These are phyloP conservation scores for Acacia confusa DNA, from an alignment of 306 rosid species.

Conservation along the genomic window DNA sequence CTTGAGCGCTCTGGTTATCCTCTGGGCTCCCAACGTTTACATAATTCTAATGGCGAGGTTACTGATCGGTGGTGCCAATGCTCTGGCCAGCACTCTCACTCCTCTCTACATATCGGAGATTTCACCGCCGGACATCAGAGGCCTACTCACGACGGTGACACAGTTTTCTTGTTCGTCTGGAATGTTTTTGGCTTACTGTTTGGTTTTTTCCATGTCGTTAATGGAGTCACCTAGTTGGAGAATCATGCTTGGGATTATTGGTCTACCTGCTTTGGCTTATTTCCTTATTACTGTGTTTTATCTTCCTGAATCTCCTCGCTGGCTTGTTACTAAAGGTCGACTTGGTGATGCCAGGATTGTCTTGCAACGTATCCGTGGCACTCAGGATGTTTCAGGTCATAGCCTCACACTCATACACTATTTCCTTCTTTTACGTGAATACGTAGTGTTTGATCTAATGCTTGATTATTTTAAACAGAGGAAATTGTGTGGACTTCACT, in stretches of 20 bases:
- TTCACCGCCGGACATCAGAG: slow-evolving; percentile 92
- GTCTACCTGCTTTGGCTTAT: slow-evolving; percentile 67
- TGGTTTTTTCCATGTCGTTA: slow-evolving; percentile 81
- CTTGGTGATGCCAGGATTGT: slow-evolving; percentile 69
- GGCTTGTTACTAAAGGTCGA: slow-evolving; percentile 96
- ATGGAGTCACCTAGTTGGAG: slow-evolving; percentile 73
- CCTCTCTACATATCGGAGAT: slow-evolving; percentile 96
- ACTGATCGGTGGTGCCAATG: slow-evolving; percentile 66
- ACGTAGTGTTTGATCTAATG: background rate
- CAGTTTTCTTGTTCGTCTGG: slow-evolving; percentile 77
- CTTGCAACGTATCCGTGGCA: slow-evolving; percentile 70
- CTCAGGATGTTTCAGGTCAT: slow-evolving; percentile 87
- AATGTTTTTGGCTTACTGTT: slow-evolving; percentile 79
- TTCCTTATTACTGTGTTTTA: slow-evolving; percentile 54
- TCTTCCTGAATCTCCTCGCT: slow-evolving; percentile 92
- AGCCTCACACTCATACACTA: background rate
- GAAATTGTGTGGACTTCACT: background rate
- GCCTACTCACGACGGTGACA: slow-evolving; percentile 71
- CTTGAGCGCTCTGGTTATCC: slow-evolving; percentile 61
- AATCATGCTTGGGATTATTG: slow-evolving; percentile 75
- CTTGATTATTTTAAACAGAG: background rate
- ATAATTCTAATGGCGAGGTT: slow-evolving; percentile 64
- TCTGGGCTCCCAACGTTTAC: slow-evolving; percentile 73
- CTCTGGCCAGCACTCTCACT: slow-evolving; percentile 62
- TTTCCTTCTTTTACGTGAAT: background rate